Conservation (phyloP, 2,329 filamentous ascomycete genomes). For the Byssoonygena ceratinophila region DNA sequence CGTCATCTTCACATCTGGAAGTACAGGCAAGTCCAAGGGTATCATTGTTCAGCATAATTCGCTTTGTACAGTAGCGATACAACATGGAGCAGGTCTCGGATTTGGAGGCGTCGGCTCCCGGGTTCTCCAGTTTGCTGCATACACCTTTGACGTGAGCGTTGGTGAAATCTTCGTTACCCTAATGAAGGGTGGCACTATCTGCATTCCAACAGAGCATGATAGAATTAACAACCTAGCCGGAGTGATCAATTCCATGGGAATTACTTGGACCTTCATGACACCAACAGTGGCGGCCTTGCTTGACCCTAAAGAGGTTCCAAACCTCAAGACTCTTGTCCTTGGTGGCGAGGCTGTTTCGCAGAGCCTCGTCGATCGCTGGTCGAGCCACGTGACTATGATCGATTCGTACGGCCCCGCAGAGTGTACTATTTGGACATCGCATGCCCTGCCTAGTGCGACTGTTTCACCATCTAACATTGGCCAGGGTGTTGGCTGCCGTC, state of each 20-base stretch:
- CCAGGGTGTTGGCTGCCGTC: neutral
- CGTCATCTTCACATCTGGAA: slow-evolving; percentile 47
- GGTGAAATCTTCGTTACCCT: slow-evolving; percentile 61
- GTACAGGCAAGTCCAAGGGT: slow-evolving; percentile 9
- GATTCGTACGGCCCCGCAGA: slow-evolving; percentile 26
- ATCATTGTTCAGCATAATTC: slow-evolving; percentile 1
- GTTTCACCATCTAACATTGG: slow-evolving; percentile 7
- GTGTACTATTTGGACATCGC: slow-evolving; percentile 1
- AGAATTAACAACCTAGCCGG: slow-evolving; percentile 41
- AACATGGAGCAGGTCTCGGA: neutral
- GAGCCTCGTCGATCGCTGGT: slow-evolving; percentile 22
- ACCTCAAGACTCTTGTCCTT: slow-evolving; percentile 29
- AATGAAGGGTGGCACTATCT: slow-evolving; percentile 33
- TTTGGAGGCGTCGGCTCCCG: slow-evolving; percentile 39
- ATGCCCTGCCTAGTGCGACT: neutral
- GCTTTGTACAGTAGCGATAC: slow-evolving; percentile 44
- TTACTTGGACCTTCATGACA: slow-evolving; percentile 19
- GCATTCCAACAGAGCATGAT: slow-evolving; percentile 34
- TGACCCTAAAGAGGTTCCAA: slow-evolving; percentile 26
- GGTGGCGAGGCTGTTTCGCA: slow-evolving; percentile 22
- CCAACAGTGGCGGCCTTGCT: slow-evolving; percentile 41
- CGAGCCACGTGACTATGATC: slow-evolving; percentile 26
- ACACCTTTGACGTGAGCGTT: slow-evolving; percentile 50
- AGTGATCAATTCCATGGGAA: slow-evolving; percentile 38
- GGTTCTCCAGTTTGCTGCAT: slow-evolving; percentile 43